Evolutionary conservation across 1,139 yeast species (phyloP).

Genomic region (Suhomyces maxii): DNA sequence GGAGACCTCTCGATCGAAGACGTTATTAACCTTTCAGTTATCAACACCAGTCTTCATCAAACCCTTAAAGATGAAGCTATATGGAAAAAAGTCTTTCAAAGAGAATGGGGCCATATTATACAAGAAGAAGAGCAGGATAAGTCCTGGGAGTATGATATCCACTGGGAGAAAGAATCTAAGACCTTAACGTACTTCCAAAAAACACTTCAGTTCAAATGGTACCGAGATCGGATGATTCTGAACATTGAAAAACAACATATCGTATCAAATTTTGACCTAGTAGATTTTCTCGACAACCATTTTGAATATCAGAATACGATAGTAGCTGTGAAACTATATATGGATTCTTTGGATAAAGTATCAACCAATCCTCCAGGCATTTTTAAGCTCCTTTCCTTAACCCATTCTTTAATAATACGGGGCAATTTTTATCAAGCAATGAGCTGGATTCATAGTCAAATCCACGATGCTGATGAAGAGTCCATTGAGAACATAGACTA

Average conservation of each 20-base stretch:
- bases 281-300: no score
- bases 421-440: slow-evolving; percentile 3
- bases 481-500: slow-evolving; percentile 5
- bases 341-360: neutral
- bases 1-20: slow-evolving; percentile 23
- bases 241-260: no score
- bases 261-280: no score
- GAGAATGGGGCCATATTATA: slow-evolving; percentile 3
- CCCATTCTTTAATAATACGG: slow-evolving; percentile 1
- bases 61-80: neutral
- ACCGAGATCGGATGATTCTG: no score
- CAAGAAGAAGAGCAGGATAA: neutral
- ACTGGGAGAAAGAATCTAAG: no score
- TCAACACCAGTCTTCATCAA: neutral
- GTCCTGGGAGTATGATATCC: neutral
- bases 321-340: neutral
- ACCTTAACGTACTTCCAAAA: no score
- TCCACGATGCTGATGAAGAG: neutral
- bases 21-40: slow-evolving; percentile 18
- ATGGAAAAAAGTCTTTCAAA: slow-evolving; percentile 1
- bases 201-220: no score
- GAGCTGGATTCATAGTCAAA: neutral
- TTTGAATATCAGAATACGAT: no score
- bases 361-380: neutral
- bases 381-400: neutral